Percentiles rank a stretch among this genome's conserved stretches.
Evolutionary conservation across 176 grass and related monocot genomes (phyloP).

Genomic region (Musa troglodytarum): DNA sequence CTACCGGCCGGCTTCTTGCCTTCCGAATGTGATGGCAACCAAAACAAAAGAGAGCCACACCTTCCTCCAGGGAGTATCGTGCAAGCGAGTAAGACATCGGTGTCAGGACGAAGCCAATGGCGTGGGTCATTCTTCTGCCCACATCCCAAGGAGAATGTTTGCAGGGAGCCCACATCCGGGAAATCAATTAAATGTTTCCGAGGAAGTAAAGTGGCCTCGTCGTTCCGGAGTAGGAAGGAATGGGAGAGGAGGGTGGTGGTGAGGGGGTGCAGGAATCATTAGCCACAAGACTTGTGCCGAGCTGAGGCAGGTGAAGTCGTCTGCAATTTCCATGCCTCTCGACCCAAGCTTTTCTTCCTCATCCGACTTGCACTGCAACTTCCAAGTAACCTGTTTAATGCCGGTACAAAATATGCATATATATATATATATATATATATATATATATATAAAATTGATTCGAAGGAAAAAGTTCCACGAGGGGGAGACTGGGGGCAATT

Average conservation of each 20-base stretch:
- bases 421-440: too few relatives aligned
- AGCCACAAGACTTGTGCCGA: background rate
- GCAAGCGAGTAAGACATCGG: background rate
- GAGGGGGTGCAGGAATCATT: slow-evolving; percentile 34
- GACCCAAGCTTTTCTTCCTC: too few relatives aligned
- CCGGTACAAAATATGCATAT: too few relatives aligned
- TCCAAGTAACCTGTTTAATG: too few relatives aligned
- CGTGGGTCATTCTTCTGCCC: slow-evolving; percentile 28
- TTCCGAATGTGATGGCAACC: too few relatives aligned
- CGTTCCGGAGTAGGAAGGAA: background rate
- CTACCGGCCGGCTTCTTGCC: too few relatives aligned
- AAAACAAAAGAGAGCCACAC: too few relatives aligned
- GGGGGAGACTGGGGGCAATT: slow-evolving; percentile 38
- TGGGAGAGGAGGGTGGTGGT: slow-evolving; percentile 12
- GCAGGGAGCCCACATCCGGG: background rate
- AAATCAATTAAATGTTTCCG: background rate
- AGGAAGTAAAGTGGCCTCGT: too few relatives aligned
- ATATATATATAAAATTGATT: slow-evolving; percentile 22
- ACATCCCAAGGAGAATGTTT: slow-evolving; percentile 66
- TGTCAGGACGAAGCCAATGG: slow-evolving; percentile 10
- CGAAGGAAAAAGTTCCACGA: background rate
- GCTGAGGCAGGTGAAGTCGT: too few relatives aligned
- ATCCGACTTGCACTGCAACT: too few relatives aligned
- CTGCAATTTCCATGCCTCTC: too few relatives aligned
- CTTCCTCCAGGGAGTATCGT: too few relatives aligned